Conservation (phyloP, 345 rosid species). For the Eucalyptus curtisii region DNA sequence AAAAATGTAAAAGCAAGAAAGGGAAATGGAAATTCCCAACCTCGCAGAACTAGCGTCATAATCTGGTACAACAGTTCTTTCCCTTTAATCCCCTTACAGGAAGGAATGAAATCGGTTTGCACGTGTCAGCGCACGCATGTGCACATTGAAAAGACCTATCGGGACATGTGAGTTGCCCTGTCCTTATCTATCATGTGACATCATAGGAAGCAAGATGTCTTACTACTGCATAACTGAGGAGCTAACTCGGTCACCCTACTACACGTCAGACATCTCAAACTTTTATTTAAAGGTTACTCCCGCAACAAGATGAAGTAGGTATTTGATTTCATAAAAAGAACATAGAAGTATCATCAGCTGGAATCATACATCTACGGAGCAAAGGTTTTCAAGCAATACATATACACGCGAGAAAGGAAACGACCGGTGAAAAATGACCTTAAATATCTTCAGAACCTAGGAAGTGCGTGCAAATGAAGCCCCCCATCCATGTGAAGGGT, state of each 20-base stretch:
- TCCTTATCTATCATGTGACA: neutral
- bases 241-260: neutral
- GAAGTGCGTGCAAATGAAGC: conserved; percentile 13
- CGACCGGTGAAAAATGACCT: neutral
- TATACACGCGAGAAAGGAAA: neutral
- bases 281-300: neutral
- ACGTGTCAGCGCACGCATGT: neutral
- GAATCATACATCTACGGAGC: neutral
- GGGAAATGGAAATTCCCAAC: neutral
- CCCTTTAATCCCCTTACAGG: neutral
- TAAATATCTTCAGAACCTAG: neutral
- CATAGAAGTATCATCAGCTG: neutral
- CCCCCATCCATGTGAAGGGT: conserved; percentile 32
- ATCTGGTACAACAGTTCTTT: neutral
- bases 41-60: neutral
- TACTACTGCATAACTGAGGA: neutral
- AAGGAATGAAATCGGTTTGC: neutral
- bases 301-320: neutral
- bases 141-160: neutral
- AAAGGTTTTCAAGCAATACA: neutral
- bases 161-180: neutral
- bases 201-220: neutral
- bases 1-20: neutral
- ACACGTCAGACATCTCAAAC: neutral
- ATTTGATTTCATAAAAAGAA: neutral